phyloP scores from a whole-genome alignment of 495 filamentous ascomycete genomes.

The Cetradonia linearis region DNA sequence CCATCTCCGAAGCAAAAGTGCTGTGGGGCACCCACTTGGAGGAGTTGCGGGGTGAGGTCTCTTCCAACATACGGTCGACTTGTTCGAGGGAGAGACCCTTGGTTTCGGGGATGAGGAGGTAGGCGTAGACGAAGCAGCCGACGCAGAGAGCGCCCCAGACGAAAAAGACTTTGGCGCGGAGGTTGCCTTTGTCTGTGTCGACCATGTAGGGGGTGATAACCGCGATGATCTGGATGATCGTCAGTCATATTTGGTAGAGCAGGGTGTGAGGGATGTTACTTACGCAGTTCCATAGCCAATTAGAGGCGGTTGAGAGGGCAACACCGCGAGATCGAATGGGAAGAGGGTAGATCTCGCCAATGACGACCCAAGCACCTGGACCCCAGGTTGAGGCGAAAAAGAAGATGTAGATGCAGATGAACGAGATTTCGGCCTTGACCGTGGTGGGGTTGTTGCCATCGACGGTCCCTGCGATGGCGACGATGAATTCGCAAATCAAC shows the following conservation, averaged over 20 bases:
- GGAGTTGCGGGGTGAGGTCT: constrained; percentile 61
- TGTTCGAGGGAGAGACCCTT: constrained; percentile 79
- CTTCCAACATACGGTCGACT: constrained; percentile 75
- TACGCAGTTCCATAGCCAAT: constrained; percentile 69
- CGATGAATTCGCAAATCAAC: constrained; percentile 56
- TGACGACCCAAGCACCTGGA: constrained; percentile 67
- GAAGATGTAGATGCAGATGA: constrained; percentile 77
- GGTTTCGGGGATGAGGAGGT: constrained; percentile 66
- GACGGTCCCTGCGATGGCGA: constrained; percentile 51
- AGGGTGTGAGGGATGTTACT: constrained; percentile 13
- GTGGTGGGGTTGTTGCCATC: constrained; percentile 35
- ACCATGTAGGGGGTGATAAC: constrained; percentile 69
- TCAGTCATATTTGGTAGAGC: background rate
- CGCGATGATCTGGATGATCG: constrained; percentile 39
- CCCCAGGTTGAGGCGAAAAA: constrained; percentile 77
- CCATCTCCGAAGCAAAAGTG: constrained; percentile 59
- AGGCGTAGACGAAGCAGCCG: constrained; percentile 55
- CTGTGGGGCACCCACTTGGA: constrained; percentile 58
- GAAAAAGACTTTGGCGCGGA: constrained; percentile 68
- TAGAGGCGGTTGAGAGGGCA: constrained; percentile 64
- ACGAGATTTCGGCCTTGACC: constrained; percentile 51
- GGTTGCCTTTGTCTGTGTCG: constrained; percentile 49
- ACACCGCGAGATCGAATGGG: constrained; percentile 69
- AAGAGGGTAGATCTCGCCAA: constrained; percentile 74
- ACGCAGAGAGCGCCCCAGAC: constrained; percentile 64